phyloP scores from a whole-genome alignment of 345 rosid genomes.

The Salix udensis region DNA sequence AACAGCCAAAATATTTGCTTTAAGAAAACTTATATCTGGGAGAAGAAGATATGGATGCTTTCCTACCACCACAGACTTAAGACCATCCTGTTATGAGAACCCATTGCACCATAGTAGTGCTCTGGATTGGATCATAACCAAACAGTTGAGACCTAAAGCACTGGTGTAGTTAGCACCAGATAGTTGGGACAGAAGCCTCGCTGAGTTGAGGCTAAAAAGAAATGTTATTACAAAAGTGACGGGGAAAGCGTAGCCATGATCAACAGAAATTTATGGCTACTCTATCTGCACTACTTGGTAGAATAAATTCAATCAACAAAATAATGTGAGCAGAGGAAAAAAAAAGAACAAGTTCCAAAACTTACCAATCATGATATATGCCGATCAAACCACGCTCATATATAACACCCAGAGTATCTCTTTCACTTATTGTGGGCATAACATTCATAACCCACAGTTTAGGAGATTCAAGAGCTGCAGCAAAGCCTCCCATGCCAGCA shows the following conservation, averaged over 20 bases:
- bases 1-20: not conserved
- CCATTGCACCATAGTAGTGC: too few species aligned
- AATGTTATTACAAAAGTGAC: not conserved
- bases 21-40: not conserved
- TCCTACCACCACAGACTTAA: not conserved
- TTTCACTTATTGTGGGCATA: constrained; percentile 32
- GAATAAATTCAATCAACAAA: not conserved
- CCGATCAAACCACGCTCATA: constrained; percentile 35
- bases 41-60: not conserved
- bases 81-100: not conserved
- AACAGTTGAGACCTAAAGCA: not conserved
- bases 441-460: constrained; percentile 35
- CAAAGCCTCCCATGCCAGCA: constrained; percentile 35
- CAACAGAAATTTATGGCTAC: not conserved
- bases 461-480: constrained; percentile 31
- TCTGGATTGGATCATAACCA: not conserved
- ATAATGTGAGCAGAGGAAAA: not conserved
- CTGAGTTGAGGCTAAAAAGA: not conserved
- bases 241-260: not conserved
- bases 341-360: not conserved
- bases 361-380: constrained; percentile 35
- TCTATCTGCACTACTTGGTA: not conserved
- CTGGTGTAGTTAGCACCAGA: not conserved
- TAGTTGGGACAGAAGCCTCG: not conserved
- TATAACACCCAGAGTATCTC: constrained; percentile 27